Base-by-base conservation (phyloP, 2,329 filamentous ascomycete genomes). In the Cadophora malorum region DNA sequence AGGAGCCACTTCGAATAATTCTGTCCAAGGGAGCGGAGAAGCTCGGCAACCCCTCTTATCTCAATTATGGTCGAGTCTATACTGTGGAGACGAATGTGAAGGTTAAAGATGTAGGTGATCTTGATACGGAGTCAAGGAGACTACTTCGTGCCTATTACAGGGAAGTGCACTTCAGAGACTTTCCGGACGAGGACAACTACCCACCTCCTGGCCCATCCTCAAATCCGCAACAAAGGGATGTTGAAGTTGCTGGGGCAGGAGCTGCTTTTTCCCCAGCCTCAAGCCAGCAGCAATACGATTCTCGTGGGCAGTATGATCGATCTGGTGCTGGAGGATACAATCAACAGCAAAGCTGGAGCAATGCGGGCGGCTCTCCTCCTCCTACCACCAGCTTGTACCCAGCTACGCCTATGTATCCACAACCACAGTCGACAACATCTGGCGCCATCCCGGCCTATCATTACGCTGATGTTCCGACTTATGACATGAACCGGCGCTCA, bases 61-160 rank as follows among this genome's bases (percentile, higher is more conserved):
- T 75, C 33, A 73, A 75, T 60, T 75, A 75, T 56, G 69, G 64
- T 0, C 65, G 67, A 53, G 53, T 67, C 0, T 74, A 74, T 47
- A 71, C 67, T 8, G 70, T 74, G 0, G 72, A 75, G 47, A 63
- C 66, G 1, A 71, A 75, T 50, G 70, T 74, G n/a, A 75, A 74
- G 47, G 72, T 75, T 38, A 70, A 65, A 45, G 72, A 76, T 23
- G 63, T 75, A 31, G 75, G 75, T 0, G 45, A 50, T 14, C 64
- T 76, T 9, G 69, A 75, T 56, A 28, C 25, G 5, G 56, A 69
- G 4, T 74, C 73, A 7, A 61, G 55, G 41, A 66, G 45, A 21
- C 52, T 63, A 47, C 70, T 73, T 25, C 25, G 45, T 6, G 3
- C 21, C 4, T 69, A 69, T 28, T 70, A 62, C 53, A 67, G 38